Base-by-base conservation (phyloP, 768 basidiomycete species). In the Albatrellus ellisii region DNA sequence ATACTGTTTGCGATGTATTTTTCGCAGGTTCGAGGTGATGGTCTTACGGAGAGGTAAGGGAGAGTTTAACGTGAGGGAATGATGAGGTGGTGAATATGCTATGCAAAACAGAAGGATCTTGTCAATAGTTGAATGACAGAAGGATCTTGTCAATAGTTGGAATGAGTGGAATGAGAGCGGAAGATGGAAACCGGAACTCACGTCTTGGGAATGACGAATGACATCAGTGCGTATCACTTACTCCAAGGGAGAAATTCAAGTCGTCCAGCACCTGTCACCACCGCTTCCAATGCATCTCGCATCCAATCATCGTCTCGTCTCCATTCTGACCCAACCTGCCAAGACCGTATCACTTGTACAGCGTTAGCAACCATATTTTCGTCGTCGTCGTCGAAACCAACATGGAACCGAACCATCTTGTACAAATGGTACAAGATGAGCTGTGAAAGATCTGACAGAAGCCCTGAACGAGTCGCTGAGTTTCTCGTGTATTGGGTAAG, bases 391-490 rank as follows among this genome's bases (percentile, higher is more conserved):
- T 57, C 54, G 17, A 46, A 42, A 43, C 59, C 56, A 15, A 61
- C 52, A 46, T 54, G 62, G 18, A 60, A 60, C 21, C 46, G 52
- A 35, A 45, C 26, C 9, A 64, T 51, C 12, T 49, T 45, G n/a
- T 52, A 53, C 5, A 64, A 46, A 45, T 59, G 33, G 45, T 62
- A 63, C 8, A 57, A 58, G 31, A 62, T 49, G 34, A 66, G 58
- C 46, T 59, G 54, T 26, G 58, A 61, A n/a, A 62, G 51, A 33
- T 64, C 56, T 26, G 57, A 61, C 35, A 35, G 41, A 37, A 63
- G 53, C 12, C 39, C 43, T 3, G 41, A 47, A 17, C 52, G 52
- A 15, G 52, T 56, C 12, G 53, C 18, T 21, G 45, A 52, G 22
- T 22, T 47, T 29, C 40, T 45, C 10, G 53, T 44, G 49, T 62